Base-by-base conservation (phyloP, 148 eudicot species). In the Limonium bicolor region DNA sequence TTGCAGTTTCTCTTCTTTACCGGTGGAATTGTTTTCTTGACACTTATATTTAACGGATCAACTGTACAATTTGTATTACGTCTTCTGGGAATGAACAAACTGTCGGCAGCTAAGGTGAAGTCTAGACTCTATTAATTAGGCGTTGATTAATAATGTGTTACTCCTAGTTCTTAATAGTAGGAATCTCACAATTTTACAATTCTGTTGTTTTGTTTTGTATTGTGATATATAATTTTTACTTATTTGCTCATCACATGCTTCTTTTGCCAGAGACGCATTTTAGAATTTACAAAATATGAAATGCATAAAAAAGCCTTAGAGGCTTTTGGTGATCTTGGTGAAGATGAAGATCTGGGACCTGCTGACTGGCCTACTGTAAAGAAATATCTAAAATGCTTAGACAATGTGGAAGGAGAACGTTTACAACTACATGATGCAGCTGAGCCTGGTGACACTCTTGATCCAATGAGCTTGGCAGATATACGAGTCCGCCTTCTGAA, bases 311-410 rank as follows among this genome's bases (percentile, higher is more conserved):
- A 74, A 63, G 97, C 97, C 22, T 59, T 88, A 39, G 84, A 77
- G 66, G 81, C 86, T 41, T 88, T 83, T 68, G 71, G 82, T 55
- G 81, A 83, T 62, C 86, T 88, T 36, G 92, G 83, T 35, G 97
- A 88, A 46, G 97, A 88, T 57, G 97, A 88, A 53, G 97, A 88
- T 60, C 63, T 88, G 36, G 97, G 94, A 51, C 97, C 96, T 63
- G 84, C 75, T 54, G 96, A 88, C 45, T 88, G 96, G 96, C 71
- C 76, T 28, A 77, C 94, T 48, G 92, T 88, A 55, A 83, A 74
- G 61, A 60, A 64, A 61, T 70, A 83, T 56, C 83, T 88, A 30
- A 65, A 67, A 46, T 53, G 78, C 68, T 62, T 88, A 53, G 68
- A 66, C 51, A 79, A 62, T 41, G 37, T 74, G 40, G 86, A 74